Percentiles rank a stretch among this genome's conserved stretches.
Evolutionary conservation across 148 eudicot genomes (phyloP).

Genomic region (Tetragonia tetragonoides): DNA sequence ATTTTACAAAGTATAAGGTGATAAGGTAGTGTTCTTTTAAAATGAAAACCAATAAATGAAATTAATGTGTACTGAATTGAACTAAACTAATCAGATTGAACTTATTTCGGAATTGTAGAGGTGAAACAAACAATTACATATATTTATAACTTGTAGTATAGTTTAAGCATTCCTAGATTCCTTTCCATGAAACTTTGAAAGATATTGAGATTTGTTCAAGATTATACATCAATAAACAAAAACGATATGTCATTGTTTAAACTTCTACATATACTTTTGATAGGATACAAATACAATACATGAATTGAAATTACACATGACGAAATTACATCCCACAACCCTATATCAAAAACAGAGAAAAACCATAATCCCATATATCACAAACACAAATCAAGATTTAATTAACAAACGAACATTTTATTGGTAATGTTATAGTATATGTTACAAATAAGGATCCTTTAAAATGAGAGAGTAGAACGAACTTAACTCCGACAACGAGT

Average conservation of each 20-base stretch:
- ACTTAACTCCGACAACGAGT: constrained; percentile 58
- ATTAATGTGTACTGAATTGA: too few species aligned
- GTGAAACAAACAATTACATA: too few species aligned
- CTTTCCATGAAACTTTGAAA: constrained; percentile 4
- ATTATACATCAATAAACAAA: constrained; percentile 4
- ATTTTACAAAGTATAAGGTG: too few species aligned
- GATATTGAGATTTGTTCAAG: constrained; percentile 6
- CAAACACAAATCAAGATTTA: not conserved
- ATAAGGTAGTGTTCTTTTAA: too few species aligned
- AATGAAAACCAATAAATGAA: too few species aligned
- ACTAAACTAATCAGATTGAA: too few species aligned
- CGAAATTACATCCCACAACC: too few species aligned
- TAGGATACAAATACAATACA: not conserved
- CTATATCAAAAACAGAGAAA: not conserved
- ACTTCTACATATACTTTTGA: too few species aligned
- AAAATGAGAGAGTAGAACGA: too few species aligned
- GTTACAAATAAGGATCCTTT: too few species aligned
- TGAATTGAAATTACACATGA: not conserved
- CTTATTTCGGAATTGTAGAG: too few species aligned
- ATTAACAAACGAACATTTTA: not conserved
- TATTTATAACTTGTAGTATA: not conserved
- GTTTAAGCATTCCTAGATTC: not conserved
- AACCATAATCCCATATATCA: not conserved
- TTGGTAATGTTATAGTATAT: not conserved
- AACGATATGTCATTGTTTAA: not conserved